Evolutionary conservation across 2,329 filamentous ascomycete species (phyloP).

Genomic region (Aspergillus hiratsukae): DNA sequence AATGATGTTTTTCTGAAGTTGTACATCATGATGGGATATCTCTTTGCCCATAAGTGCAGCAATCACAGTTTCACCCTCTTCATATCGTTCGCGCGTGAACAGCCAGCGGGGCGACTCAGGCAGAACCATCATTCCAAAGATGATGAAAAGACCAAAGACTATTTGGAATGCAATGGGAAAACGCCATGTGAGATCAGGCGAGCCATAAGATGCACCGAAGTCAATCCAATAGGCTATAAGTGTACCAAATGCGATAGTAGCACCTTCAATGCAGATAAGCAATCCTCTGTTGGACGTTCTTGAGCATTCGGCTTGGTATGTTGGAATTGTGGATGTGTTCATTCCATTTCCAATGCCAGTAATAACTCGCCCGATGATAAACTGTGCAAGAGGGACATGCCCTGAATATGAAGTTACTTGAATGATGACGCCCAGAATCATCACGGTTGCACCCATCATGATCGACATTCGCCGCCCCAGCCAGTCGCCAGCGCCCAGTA

Average conservation of each 20-base stretch:
- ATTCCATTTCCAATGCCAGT: conserved; percentile 54
- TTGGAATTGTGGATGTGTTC: conserved; percentile 53
- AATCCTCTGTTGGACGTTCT: conserved; percentile 56
- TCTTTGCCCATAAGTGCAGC: conserved; percentile 47
- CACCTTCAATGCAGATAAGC: conserved; percentile 57
- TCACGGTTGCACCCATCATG: conserved; percentile 54
- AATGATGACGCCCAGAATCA: conserved; percentile 39
- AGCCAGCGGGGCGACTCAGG: conserved; percentile 46
- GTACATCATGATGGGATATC: conserved; percentile 53
- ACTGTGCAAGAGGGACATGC: conserved; percentile 43
- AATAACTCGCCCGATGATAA: conserved; percentile 50
- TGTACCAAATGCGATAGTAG: conserved; percentile 49
- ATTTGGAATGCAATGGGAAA: conserved; percentile 53
- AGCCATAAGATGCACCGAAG: conserved; percentile 40
- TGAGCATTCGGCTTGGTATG: conserved; percentile 52
- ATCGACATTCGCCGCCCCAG: conserved; percentile 44
- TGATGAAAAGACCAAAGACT: conserved; percentile 45
- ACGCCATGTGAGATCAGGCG: conserved; percentile 41
- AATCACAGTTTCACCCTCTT: conserved; percentile 48
- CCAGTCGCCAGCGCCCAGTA: conserved; percentile 31
- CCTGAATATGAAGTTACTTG: conserved; percentile 29
- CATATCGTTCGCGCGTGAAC: conserved; percentile 42
- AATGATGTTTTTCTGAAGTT: conserved; percentile 59
- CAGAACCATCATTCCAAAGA: conserved; percentile 40
- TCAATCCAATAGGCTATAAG: conserved; percentile 52